These are phyloP conservation scores for Furculomyces boomerangus DNA, from an alignment of 371 early-diverging fungal species.

Conservation along the genomic window DNA sequence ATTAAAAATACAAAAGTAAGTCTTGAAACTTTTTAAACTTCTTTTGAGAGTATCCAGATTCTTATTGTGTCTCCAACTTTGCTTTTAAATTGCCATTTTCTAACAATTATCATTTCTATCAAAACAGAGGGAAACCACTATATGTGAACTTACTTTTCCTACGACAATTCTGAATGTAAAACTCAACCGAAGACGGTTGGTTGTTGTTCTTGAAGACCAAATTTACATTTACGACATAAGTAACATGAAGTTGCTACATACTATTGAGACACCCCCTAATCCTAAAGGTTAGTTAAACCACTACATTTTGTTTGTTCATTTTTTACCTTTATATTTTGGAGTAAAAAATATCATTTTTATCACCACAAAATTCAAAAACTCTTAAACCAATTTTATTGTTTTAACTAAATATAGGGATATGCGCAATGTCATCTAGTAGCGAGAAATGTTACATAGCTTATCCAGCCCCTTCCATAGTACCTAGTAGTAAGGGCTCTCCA, in stretches of 20 bases:
- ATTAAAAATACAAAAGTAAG: slow-evolving; percentile 75
- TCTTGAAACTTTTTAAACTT: slow-evolving; percentile 4
- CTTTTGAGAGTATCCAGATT: slow-evolving; percentile 18
- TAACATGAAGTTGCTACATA: slow-evolving; percentile 90
- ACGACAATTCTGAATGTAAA: slow-evolving; percentile 84
- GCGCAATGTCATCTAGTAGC: slow-evolving; percentile 80
- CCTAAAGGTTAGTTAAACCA: slow-evolving; percentile 32
- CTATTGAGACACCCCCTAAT: slow-evolving; percentile 84
- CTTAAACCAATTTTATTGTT: too few relatives aligned
- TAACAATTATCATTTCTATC: not conserved
- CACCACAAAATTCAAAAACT: too few relatives aligned
- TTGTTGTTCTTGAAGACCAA: slow-evolving; percentile 82
- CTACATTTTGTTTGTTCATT: too few relatives aligned
- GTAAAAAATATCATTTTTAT: too few relatives aligned
- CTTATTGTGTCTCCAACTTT: not conserved
- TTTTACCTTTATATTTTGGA: too few relatives aligned
- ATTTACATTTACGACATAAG: slow-evolving; percentile 83
- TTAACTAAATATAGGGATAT: slow-evolving; percentile 41
- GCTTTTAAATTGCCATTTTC: slow-evolving; percentile 10
- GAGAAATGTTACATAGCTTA: slow-evolving; percentile 90
- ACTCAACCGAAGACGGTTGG: slow-evolving; percentile 78
- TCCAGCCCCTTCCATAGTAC: slow-evolving; percentile 44
- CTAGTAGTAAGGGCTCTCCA: slow-evolving; percentile 5
- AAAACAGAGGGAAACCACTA: slow-evolving; percentile 64
- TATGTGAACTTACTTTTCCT: slow-evolving; percentile 87